Evolutionary conservation across 2,329 filamentous ascomycete species (phyloP).

Genomic region (Apiospora koreana): DNA sequence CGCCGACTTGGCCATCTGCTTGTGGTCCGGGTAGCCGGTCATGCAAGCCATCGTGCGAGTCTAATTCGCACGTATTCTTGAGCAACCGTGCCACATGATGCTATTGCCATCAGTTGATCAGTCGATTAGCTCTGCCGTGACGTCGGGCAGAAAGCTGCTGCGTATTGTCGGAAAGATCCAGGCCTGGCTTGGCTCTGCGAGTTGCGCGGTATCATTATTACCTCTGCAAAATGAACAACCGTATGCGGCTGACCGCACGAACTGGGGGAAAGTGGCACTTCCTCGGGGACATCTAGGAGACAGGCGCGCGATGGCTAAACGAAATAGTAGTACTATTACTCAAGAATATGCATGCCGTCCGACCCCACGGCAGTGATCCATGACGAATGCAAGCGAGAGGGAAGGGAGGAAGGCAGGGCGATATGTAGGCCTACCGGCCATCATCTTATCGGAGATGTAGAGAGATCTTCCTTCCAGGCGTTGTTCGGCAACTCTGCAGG

Average conservation of each 20-base stretch:
- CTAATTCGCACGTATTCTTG: not conserved
- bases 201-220: not conserved
- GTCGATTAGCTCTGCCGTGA: not conserved
- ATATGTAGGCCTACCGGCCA: not conserved
- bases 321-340: not conserved
- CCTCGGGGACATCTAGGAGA: not conserved
- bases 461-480: not conserved
- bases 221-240: not conserved
- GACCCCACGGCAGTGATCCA: not conserved
- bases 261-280: not conserved
- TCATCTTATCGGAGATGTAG: not conserved
- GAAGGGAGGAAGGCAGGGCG: not conserved
- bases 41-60: not conserved
- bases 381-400: not conserved
- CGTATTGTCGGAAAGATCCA: not conserved
- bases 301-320: not conserved
- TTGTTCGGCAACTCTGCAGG: not conserved
- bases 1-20: not conserved
- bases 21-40: not conserved
- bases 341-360: not conserved
- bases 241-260: not conserved
- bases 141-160: not conserved
- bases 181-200: not conserved
- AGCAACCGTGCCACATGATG: not conserved
- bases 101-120: conserved; percentile 2